Evolutionary conservation across 306 rosid species (phyloP).

Genomic region (Urtica urens): DNA sequence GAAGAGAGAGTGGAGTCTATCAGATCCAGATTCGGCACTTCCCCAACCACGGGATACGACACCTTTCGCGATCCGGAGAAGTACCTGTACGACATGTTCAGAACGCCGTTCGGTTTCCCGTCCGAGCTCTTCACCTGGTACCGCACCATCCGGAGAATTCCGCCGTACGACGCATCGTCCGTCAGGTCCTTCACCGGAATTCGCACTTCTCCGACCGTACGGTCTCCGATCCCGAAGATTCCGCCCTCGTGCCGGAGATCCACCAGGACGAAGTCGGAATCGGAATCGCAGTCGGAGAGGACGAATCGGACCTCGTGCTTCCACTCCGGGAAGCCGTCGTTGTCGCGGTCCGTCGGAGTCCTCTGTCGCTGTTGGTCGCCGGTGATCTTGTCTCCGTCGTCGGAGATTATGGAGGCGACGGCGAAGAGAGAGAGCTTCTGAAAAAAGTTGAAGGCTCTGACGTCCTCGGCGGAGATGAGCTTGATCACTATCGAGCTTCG

Average conservation of each 20-base stretch:
- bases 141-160: slow-evolving; percentile 15
- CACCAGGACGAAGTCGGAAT: slow-evolving; percentile 8
- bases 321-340: slow-evolving; percentile 27
- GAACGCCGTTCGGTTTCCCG: slow-evolving; percentile 25
- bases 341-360: slow-evolving; percentile 19
- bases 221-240: slow-evolving; percentile 16
- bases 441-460: slow-evolving; percentile 32
- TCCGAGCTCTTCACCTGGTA: slow-evolving; percentile 19
- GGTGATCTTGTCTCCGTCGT: slow-evolving; percentile 11
- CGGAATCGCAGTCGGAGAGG: neutral
- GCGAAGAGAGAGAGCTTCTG: slow-evolving; percentile 51
- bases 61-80: neutral
- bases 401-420: slow-evolving; percentile 21
- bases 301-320: slow-evolving; percentile 18
- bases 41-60: slow-evolving; percentile 4
- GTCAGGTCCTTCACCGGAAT: slow-evolving; percentile 24
- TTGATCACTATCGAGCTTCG: slow-evolving; percentile 27
- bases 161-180: slow-evolving; percentile 11
- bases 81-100: slow-evolving; percentile 23
- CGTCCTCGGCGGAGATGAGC: slow-evolving; percentile 31
- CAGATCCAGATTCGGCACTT: neutral
- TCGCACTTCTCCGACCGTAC: slow-evolving; percentile 21
- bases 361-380: slow-evolving; percentile 18
- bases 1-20: neutral
- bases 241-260: slow-evolving; percentile 20